Conservation (phyloP, 139 green algal species). For the Choricystis sp. region DNA sequence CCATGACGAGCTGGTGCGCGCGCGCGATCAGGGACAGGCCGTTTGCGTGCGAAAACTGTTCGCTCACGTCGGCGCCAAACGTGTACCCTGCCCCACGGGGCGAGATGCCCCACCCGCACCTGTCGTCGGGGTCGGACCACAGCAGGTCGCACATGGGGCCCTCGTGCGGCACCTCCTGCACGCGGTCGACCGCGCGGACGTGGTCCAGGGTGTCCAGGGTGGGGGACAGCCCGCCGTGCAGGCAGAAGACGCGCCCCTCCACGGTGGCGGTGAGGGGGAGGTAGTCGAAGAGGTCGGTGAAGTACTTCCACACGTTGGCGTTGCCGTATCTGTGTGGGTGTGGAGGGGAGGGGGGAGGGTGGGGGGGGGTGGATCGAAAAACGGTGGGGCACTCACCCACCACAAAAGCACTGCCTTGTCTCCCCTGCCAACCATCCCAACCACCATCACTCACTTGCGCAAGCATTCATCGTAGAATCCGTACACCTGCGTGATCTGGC, state of each 20-base stretch:
- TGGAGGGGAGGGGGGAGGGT: no score
- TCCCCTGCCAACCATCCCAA: no score
- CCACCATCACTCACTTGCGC: no score
- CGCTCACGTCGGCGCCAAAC: slow-evolving; percentile 94
- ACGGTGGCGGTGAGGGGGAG: slow-evolving; percentile 91
- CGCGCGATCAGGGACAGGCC: slow-evolving; percentile 80
- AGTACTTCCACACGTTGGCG: slow-evolving; percentile 93
- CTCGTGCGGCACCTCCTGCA: slow-evolving; percentile 92
- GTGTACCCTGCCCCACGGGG: slow-evolving; percentile 95
- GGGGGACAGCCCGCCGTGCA: slow-evolving; percentile 89
- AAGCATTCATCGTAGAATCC: slow-evolving; percentile 99
- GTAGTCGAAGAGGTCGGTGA: slow-evolving; percentile 99
- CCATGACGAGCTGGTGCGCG: slow-evolving; percentile 99
- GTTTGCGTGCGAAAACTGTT: slow-evolving; percentile 98
- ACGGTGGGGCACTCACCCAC: no score
- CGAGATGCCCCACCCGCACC: slow-evolving; percentile 94
- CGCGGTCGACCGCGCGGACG: slow-evolving; percentile 77
- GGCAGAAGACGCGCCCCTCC: slow-evolving; percentile 93
- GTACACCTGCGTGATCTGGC: slow-evolving; percentile 95
- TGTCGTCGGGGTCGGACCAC: slow-evolving; percentile 94
- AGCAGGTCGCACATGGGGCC: slow-evolving; percentile 99
- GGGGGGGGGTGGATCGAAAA: no score
- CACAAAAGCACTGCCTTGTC: no score
- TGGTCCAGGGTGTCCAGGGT: slow-evolving; percentile 95
- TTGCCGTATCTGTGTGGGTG: no score